Evolutionary conservation across 148 eudicot genomes (phyloP).

Genomic region (Heliamphora exappendiculata): DNA sequence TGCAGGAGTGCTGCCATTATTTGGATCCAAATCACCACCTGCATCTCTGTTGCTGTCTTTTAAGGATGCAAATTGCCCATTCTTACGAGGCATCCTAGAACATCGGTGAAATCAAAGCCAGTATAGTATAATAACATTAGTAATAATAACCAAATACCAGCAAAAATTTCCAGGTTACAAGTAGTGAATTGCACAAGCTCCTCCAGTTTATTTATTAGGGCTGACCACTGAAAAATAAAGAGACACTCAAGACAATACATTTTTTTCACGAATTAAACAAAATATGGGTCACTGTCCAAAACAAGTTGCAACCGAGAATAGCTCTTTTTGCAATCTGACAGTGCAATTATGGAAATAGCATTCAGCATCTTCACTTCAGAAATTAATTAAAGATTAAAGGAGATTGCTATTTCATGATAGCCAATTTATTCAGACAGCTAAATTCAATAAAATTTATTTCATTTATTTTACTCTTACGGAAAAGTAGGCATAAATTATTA

Average conservation of each 20-base stretch:
- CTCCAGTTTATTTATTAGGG: not conserved
- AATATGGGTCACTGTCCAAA: not conserved
- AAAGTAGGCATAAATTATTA: not conserved
- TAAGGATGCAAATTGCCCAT: conserved; percentile 49
- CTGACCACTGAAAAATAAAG: not conserved
- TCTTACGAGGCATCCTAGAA: conserved; percentile 46
- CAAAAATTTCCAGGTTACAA: not conserved
- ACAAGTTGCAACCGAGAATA: not conserved
- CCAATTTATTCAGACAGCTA: not conserved
- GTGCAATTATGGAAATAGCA: not conserved
- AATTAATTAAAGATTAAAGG: not conserved
- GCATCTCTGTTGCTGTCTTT: conserved; percentile 16
- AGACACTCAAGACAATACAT: not conserved
- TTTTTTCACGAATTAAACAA: not conserved
- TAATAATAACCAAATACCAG: not conserved
- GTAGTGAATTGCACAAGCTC: too few species aligned
- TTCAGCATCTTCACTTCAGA: not conserved
- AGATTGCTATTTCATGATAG: not conserved
- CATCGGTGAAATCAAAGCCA: not conserved
- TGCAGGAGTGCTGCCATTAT: conserved; percentile 7
- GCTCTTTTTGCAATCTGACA: not conserved
- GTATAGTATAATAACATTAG: not conserved
- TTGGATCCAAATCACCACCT: conserved; percentile 17
- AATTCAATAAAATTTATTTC: not conserved
- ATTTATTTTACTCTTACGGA: too few species aligned